Conservation (phyloP, 306 rosid species). For the Prunus padus region DNA sequence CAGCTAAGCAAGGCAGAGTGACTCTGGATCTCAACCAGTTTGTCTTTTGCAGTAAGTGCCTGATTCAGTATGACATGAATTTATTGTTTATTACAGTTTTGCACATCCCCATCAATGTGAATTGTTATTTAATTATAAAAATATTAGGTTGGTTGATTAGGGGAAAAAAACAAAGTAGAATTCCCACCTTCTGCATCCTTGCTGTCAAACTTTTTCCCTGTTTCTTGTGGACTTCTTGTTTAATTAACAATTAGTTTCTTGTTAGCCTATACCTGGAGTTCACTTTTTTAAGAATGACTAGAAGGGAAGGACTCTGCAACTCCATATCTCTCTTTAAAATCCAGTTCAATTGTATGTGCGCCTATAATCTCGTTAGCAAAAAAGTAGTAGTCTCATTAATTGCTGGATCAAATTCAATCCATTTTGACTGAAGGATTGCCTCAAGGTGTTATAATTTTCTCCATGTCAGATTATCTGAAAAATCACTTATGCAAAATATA, state of each 20-base stretch:
- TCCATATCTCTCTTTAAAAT: neutral
- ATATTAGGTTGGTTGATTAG: neutral
- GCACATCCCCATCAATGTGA: neutral
- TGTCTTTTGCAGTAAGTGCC: constrained; percentile 81
- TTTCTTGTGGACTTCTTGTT: neutral
- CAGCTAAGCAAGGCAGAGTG: constrained; percentile 86
- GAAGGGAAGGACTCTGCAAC: neutral
- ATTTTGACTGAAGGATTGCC: neutral
- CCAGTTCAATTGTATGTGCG: neutral
- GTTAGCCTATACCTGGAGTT: neutral
- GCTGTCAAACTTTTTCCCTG: neutral
- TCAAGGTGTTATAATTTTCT: neutral
- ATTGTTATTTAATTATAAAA: neutral
- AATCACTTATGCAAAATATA: neutral
- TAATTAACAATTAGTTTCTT: neutral
- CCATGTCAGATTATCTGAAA: neutral
- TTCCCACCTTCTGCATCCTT: neutral
- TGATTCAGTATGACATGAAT: neutral
- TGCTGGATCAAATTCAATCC: too few relatives aligned
- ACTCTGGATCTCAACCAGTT: constrained; percentile 91
- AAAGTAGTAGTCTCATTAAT: too few relatives aligned
- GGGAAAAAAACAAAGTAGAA: neutral
- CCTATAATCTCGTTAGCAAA: too few relatives aligned
- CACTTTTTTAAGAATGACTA: neutral
- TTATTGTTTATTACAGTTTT: neutral